Base-by-base conservation (phyloP, 495 filamentous ascomycete species). In the Neurospora sp. region DNA sequence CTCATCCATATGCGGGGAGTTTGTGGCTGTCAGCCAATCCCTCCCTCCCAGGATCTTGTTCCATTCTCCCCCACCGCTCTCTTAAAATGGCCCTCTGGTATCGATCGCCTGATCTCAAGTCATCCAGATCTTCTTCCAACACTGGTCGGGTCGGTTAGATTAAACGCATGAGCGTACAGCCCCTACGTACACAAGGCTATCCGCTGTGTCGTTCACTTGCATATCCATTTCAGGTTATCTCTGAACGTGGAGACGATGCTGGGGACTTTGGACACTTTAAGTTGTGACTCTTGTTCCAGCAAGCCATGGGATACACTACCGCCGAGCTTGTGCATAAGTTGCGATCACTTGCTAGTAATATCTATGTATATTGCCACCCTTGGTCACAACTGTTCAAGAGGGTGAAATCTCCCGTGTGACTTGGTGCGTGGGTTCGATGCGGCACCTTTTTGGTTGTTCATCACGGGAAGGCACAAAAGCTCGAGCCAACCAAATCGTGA, bases 71-170 rank as follows among this genome's bases (percentile, higher is more conserved):
- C 68, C 76, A 35, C 72, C 53, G n/a, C 71, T 53, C 46, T 41
- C 37, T 41, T 16, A 59, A 61, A 35, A 27, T 53, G 53, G 27
- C 41, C 71, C 70, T 71, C 71, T n/a, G 72, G 14, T 71, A 71
- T 74, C 72, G 76, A 78, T 79, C 78, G 75, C 73, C 70, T 75
- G 78, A 74, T 78, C 73, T 77, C 73, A 72, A 72, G 70, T 53
- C 68, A 48, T 73, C 31, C 46, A 75, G 76, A 76, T 76, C 72
- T 71, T 53, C 75, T 35, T 71, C 69, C 68, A 38, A 61, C 18
- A 35, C 22, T 70, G 14, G 41, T 71, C 70, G 48, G 72, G 70
- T 70, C 72, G 71, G 39, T 68, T 75, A 48, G 70, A 77, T 77
- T 73, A 68, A 72, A 68, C 71, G 70, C 74, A 74, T 72, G 39